These are phyloP conservation scores for Vitis labrusca DNA, from an alignment of 164 flowering plant species.

Conservation along the genomic window DNA sequence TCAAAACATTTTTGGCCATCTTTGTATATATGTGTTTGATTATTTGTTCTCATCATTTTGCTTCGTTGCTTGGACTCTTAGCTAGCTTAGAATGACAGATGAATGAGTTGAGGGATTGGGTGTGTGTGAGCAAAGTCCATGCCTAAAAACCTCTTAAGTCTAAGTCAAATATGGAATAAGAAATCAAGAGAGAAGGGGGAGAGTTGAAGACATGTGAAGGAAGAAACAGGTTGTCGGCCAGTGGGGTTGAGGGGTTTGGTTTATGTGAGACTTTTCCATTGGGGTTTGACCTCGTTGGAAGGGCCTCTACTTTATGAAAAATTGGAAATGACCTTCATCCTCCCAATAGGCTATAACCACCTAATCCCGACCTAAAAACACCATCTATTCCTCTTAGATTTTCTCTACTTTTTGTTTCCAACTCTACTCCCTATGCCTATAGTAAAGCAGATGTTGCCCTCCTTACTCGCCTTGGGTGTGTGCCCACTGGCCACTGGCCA, in stretches of 20 bases:
- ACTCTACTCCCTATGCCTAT: not conserved
- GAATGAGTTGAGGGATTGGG: no score
- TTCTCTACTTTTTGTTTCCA: constrained; percentile 8
- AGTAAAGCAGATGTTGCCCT: not conserved
- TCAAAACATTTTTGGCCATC: constrained; percentile 13
- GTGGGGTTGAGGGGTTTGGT: constrained; percentile 18
- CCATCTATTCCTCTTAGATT: constrained; percentile 9
- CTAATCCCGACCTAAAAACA: constrained; percentile 7
- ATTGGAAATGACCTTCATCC: constrained; percentile 11
- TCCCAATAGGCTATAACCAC: not conserved
- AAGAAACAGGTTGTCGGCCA: constrained; percentile 21
- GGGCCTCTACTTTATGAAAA: constrained; percentile 10
- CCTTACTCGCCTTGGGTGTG: not conserved
- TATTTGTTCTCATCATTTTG: no score
- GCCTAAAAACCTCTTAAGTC: no score
- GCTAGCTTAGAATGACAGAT: no score
- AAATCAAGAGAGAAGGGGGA: not conserved
- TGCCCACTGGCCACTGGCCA: not conserved
- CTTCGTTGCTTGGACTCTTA: no score
- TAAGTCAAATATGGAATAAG: not conserved
- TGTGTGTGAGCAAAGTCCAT: no score
- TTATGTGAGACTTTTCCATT: not conserved
- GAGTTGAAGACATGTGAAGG: constrained; percentile 12
- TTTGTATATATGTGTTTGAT: not conserved
- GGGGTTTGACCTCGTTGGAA: constrained; percentile 22